These are phyloP conservation scores for Papiliotrema nemorosa DNA, from an alignment of 1,284 basidiomycete genomes.

Conservation along the genomic window DNA sequence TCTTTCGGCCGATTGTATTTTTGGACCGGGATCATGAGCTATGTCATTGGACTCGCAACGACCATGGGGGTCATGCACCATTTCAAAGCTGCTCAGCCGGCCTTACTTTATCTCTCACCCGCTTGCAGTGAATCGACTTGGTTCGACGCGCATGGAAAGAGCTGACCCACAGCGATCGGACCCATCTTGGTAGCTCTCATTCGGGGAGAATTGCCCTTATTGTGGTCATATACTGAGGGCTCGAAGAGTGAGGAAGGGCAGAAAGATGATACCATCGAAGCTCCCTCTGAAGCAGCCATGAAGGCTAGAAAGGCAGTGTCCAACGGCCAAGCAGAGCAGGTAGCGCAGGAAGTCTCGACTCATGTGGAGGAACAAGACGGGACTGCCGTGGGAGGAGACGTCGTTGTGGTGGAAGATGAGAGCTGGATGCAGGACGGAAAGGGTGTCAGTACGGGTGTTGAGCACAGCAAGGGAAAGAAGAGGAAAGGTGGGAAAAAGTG, in stretches of 20 bases:
- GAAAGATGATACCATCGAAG: constrained; percentile 38
- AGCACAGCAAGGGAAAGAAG: constrained; percentile 52
- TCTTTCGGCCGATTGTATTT: constrained; percentile 76
- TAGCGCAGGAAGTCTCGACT: constrained; percentile 17
- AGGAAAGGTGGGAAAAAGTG: constrained; percentile 59
- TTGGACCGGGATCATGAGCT: constrained; percentile 64
- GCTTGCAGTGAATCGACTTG: constrained; percentile 59
- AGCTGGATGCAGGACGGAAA: constrained; percentile 41
- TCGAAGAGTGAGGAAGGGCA: constrained; percentile 19
- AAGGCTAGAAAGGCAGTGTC: background rate
- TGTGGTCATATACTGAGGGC: constrained; percentile 40
- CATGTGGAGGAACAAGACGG: constrained; percentile 10
- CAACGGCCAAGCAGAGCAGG: background rate
- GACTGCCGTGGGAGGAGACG: constrained; percentile 6
- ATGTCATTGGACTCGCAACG: constrained; percentile 68
- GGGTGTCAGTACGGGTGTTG: constrained; percentile 17
- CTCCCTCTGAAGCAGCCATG: constrained; percentile 31
- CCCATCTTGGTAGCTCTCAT: constrained; percentile 42
- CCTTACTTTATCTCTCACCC: constrained; percentile 75
- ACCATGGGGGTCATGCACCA: constrained; percentile 89
- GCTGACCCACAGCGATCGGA: constrained; percentile 33
- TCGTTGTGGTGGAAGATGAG: constrained; percentile 29
- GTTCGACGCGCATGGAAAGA: too few species aligned
- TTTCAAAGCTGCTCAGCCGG: constrained; percentile 79
- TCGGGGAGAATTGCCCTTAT: constrained; percentile 42